These are phyloP conservation scores for Penicillium antarcticum DNA, from an alignment of 495 filamentous ascomycete genomes.

Conservation along the genomic window DNA sequence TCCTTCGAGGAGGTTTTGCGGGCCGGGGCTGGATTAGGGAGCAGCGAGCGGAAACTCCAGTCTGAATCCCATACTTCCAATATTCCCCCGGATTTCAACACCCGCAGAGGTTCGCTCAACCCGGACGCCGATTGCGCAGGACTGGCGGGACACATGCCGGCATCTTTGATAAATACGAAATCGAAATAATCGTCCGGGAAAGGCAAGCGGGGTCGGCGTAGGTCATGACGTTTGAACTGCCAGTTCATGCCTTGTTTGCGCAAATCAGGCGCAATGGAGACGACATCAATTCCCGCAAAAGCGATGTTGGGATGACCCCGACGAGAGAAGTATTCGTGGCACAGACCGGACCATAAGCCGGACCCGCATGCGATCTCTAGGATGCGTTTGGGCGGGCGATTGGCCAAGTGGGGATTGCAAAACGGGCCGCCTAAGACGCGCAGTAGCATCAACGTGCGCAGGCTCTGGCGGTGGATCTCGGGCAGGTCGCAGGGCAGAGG, in stretches of 20 bases:
- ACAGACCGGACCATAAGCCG: conserved; percentile 84
- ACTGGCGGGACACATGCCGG: conserved; percentile 63
- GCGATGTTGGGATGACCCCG: conserved; percentile 58
- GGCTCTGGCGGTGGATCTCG: conserved; percentile 82
- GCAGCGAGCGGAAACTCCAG: conserved; percentile 69
- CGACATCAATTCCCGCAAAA: conserved; percentile 84
- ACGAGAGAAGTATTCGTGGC: conserved; percentile 68
- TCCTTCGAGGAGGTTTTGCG: conserved; percentile 52
- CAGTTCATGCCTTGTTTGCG: conserved; percentile 74
- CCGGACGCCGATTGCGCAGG: conserved; percentile 59
- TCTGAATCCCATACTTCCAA: conserved; percentile 88
- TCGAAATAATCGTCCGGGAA: conserved; percentile 85
- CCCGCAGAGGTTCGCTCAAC: conserved; percentile 72
- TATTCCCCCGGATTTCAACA: conserved; percentile 74
- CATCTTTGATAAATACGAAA: conserved; percentile 85
- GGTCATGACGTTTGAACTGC: conserved; percentile 84
- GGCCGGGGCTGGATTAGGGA: conserved; percentile 67
- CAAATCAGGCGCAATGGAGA: conserved; percentile 69
- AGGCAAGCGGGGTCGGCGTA: conserved; percentile 71
- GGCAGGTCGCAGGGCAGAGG: conserved; percentile 84
- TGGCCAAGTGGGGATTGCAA: conserved; percentile 62
- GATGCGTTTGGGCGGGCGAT: conserved; percentile 69
- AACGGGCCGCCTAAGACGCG: conserved; percentile 78
- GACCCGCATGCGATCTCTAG: conserved; percentile 88
- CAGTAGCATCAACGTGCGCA: conserved; percentile 77